Evolutionary conservation across 2,329 filamentous ascomycete genomes (phyloP), one percentile per base, ranked within the genome.

Genomic region (Aspergillus fischeri): DNA sequence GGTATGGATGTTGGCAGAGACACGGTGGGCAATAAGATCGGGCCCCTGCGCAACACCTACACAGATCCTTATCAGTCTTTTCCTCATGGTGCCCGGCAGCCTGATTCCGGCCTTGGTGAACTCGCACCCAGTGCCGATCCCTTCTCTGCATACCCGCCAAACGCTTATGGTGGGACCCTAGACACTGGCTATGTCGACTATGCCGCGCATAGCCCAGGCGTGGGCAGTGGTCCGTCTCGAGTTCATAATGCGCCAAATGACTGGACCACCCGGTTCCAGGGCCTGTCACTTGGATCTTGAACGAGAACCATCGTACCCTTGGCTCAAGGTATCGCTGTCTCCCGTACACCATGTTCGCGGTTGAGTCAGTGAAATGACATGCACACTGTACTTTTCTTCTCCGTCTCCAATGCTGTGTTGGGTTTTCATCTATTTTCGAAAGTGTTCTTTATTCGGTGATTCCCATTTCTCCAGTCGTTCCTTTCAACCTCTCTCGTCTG

Each of bases 211-310:
- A 65, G 58, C 55, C 66, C 52, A 75, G 60, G 75, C 73, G 59
- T 67, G 75, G 63, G 61, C 60, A 72, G 53, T 63, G 70, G 63
- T 32, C 63, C 59, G 42, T 69, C 64, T 61, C 71, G 70, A 57
- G 66, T 64, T 52, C 75, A 71, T 58, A 71, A 64, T 49, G 65
- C 64, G 25, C 74, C 67, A 17, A 73, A 80, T 50, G 86, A 89
- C 51, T 90, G 87, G 86, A 75, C 81, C 27, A 77, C 78, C 53
- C 75, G 81, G 5, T 90, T 91, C 70, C 88, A 91, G 70, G 84
- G 88, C 9, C 76, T 92, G 20, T 92, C 89, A 2, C 81, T 92
- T 61, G 89, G 89, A 67, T 83, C 84, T 62, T 79, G 62, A 72
- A 47, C 17, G 17, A 25, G 6, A 24, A 24, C 20, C 21, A 47